phyloP scores from a whole-genome alignment of 768 basidiomycete genomes.

The Pleurotus tuber-regium region DNA sequence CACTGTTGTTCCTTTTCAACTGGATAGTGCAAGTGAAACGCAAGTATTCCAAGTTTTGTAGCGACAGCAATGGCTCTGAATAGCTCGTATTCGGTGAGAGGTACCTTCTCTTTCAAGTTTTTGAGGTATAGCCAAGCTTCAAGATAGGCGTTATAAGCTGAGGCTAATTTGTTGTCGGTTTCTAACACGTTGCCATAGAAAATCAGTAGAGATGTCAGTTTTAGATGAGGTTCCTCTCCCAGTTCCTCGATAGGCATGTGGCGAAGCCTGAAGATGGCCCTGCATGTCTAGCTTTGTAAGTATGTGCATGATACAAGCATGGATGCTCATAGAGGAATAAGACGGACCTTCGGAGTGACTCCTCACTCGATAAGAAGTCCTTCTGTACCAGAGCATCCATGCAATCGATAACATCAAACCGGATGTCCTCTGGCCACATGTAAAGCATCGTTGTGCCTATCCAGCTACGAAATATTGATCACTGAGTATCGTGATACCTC shows the following conservation, averaged over 20 bases:
- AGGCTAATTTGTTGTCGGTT: slow-evolving; percentile 30
- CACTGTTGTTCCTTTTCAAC: neutral
- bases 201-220: slow-evolving; percentile 65
- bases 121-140: slow-evolving; percentile 33
- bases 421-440: neutral
- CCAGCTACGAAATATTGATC: neutral
- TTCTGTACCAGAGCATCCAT: neutral
- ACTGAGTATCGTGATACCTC: neutral
- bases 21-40: too few relatives aligned
- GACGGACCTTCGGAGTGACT: neutral
- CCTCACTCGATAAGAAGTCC: neutral
- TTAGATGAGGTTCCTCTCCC: slow-evolving; percentile 53
- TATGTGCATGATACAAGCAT: neutral
- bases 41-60: neutral
- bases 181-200: slow-evolving; percentile 58
- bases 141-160: slow-evolving; percentile 37
- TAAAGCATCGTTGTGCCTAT: neutral
- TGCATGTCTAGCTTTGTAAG: neutral
- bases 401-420: neutral
- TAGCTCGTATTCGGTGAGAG: neutral
- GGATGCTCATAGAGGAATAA: neutral
- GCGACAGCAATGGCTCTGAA: neutral
- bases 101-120: neutral
- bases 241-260: slow-evolving; percentile 31
- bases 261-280: neutral